phyloP scores from a whole-genome alignment of 768 basidiomycete genomes.

The Mycena sanguinolenta region DNA sequence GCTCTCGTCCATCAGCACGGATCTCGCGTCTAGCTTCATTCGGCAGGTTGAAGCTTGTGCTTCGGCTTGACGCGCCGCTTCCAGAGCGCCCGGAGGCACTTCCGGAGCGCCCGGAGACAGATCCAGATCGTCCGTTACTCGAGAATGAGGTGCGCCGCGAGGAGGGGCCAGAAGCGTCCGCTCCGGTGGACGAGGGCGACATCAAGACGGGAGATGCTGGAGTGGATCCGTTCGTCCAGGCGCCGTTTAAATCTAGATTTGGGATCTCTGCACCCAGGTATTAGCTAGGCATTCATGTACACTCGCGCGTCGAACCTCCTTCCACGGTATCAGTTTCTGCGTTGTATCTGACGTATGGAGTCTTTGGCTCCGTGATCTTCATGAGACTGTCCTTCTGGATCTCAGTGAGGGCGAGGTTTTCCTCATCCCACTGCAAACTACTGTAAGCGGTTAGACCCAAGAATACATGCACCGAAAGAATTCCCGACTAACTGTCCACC shows the following conservation, averaged over 20 bases:
- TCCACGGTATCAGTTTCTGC: slow-evolving; percentile 88
- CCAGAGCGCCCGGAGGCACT: slow-evolving; percentile 64
- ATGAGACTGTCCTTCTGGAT: slow-evolving; percentile 95
- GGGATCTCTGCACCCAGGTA: slow-evolving; percentile 77
- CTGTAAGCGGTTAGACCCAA: slow-evolving; percentile 43
- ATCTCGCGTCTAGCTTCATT: slow-evolving; percentile 75
- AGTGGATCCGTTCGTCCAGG: slow-evolving; percentile 45
- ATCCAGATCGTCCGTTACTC: slow-evolving; percentile 66
- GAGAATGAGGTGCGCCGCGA: slow-evolving; percentile 84
- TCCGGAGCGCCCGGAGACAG: slow-evolving; percentile 69
- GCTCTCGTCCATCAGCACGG: slow-evolving; percentile 66
- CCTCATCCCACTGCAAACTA: slow-evolving; percentile 95
- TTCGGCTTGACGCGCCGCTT: slow-evolving; percentile 78
- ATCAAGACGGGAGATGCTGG: slow-evolving; percentile 52
- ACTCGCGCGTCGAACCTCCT: slow-evolving; percentile 68
- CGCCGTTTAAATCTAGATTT: slow-evolving; percentile 70
- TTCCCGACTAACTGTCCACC: slow-evolving; percentile 63
- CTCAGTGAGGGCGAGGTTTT: slow-evolving; percentile 92
- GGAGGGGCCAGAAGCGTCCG: slow-evolving; percentile 74
- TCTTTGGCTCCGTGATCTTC: slow-evolving; percentile 99
- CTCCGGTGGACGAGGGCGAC: slow-evolving; percentile 70
- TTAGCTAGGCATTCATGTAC: not conserved
- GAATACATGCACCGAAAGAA: not conserved
- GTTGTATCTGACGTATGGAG: slow-evolving; percentile 94
- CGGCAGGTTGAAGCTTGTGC: slow-evolving; percentile 87